phyloP scores from a whole-genome alignment of 805 yeast genomes.

The Wickerhamomyces tratensis region DNA sequence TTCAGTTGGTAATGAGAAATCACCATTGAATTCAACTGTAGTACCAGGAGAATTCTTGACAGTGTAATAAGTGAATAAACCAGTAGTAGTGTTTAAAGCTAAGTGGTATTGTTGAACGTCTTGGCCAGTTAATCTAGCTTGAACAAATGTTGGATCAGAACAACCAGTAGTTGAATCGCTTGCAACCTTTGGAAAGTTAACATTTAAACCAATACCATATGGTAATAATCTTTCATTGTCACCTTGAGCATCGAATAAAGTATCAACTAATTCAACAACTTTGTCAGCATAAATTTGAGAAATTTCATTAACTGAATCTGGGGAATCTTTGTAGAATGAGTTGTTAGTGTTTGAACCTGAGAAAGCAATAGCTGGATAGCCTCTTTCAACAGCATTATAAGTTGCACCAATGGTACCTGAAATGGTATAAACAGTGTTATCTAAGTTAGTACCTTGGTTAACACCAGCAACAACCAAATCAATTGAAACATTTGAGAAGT shows the following conservation, averaged over 20 bases:
- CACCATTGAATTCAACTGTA: constrained; percentile 28
- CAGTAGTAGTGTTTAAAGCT: constrained; percentile 29
- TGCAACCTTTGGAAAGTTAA: constrained; percentile 38
- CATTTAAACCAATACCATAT: constrained; percentile 34
- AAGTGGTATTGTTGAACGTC: constrained; percentile 6
- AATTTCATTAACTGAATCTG: constrained; percentile 32
- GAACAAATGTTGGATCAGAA: constrained; percentile 30
- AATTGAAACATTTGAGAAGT: constrained; percentile 31
- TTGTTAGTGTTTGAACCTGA: constrained; percentile 42
- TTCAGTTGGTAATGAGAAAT: constrained; percentile 35
- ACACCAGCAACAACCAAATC: constrained; percentile 45
- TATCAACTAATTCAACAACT: constrained; percentile 29
- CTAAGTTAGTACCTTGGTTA: constrained; percentile 40
- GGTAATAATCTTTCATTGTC: constrained; percentile 30
- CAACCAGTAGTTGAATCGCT: constrained; percentile 27
- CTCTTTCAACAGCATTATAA: constrained; percentile 36
- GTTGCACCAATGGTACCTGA: constrained; percentile 48
- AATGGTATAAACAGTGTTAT: constrained; percentile 30
- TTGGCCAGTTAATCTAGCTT: constrained; percentile 36
- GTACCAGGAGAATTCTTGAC: constrained; percentile 16
- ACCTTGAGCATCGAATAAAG: constrained; percentile 29
- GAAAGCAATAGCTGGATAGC: constrained; percentile 39
- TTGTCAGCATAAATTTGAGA: constrained; percentile 22
- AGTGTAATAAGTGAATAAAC: constrained; percentile 14
- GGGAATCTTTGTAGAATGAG: constrained; percentile 30